Conservation (phyloP, 768 basidiomycete species). For the Mycena vitilis region DNA sequence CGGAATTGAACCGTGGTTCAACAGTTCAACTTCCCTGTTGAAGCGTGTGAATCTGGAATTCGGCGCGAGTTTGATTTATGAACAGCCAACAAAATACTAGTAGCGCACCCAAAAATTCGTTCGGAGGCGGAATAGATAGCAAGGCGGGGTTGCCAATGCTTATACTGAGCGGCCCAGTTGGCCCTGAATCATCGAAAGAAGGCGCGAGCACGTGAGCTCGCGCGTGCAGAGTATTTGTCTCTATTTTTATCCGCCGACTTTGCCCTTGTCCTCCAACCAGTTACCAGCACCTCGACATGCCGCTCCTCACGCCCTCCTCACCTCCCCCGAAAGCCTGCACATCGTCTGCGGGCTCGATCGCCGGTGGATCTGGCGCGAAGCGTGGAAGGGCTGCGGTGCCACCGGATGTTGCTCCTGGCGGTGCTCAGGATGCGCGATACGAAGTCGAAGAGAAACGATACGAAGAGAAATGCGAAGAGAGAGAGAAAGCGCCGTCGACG, state of each 20-base stretch:
- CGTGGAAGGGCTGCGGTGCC: background rate
- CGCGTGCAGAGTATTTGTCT: background rate
- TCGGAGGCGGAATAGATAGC: no score
- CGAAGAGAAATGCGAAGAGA: background rate
- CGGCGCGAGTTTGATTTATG: no score
- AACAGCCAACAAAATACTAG: no score
- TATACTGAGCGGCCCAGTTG: no score
- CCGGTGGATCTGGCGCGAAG: background rate
- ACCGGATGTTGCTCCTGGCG: background rate
- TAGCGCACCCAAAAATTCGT: no score
- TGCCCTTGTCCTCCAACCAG: conserved; percentile 12
- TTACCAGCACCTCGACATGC: conserved; percentile 22
- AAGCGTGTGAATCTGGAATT: no score
- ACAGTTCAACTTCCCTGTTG: no score
- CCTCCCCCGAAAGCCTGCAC: background rate
- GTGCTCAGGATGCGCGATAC: no score
- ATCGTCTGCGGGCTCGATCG: background rate
- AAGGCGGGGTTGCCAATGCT: no score
- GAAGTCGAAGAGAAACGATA: background rate
- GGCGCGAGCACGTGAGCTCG: conserved; percentile 11
- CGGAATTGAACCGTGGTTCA: no score
- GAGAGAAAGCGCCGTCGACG: conserved; percentile 22
- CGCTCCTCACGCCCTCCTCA: conserved; percentile 10
- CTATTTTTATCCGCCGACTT: background rate
- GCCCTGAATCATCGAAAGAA: background rate